Conservation (phyloP, 148 eudicot genomes). For the Vaccinium corymbosum region DNA sequence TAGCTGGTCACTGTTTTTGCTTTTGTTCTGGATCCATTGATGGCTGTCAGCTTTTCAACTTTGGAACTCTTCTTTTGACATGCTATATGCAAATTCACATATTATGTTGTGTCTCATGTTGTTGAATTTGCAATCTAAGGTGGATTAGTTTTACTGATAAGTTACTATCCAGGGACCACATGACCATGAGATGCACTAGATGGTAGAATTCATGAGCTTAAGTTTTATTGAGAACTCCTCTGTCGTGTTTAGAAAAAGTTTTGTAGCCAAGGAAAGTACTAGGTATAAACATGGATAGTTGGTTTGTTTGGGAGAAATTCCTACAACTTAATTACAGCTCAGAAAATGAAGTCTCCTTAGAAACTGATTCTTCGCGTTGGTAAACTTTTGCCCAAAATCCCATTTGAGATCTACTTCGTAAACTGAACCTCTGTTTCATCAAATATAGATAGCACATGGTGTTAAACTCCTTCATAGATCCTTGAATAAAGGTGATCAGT, state of each 20-base stretch:
- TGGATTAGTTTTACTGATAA: neutral
- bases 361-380: neutral
- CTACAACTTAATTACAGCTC: neutral
- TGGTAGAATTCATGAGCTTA: neutral
- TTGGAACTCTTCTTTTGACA: neutral
- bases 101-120: neutral
- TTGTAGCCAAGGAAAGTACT: neutral
- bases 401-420: neutral
- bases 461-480: neutral
- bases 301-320: neutral
- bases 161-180: neutral
- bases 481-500: neutral
- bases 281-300: neutral
- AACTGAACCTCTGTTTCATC: neutral
- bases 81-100: neutral
- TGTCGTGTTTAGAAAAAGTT: neutral
- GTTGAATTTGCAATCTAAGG: neutral
- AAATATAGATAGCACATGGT: neutral
- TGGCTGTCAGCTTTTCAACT: constrained; percentile 5
- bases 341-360: neutral
- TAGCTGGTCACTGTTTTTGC: neutral
- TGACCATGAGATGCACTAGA: neutral
- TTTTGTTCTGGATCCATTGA: neutral
- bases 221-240: neutral
- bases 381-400: neutral